Conservation (phyloP, 108 stramenopile genomes). For the Skeletonema grethae region DNA sequence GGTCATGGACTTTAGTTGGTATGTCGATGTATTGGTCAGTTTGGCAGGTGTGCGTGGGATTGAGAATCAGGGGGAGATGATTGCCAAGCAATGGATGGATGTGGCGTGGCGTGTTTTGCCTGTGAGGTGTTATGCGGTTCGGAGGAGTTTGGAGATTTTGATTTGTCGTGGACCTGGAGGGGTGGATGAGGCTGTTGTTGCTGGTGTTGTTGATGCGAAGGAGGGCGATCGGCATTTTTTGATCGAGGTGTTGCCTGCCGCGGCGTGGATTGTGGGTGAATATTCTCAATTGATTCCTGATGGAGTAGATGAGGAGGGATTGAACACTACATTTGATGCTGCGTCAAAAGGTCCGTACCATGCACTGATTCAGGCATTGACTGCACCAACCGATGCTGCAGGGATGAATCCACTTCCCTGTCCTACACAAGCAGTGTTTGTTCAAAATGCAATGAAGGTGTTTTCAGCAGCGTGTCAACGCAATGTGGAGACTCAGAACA, state of each 20-base stretch:
- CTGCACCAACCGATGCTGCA: conserved; percentile 54
- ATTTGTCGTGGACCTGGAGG: conserved; percentile 47
- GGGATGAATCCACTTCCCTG: conserved; percentile 52
- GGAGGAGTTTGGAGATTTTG: conserved; percentile 74
- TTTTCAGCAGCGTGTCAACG: conserved; percentile 74
- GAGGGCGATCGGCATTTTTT: conserved; percentile 48
- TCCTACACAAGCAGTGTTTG: conserved; percentile 79
- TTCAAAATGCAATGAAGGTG: conserved; percentile 91
- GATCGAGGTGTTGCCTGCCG: conserved; percentile 83
- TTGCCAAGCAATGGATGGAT: conserved; percentile 92
- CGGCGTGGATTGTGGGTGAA: conserved; percentile 97
- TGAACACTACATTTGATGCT: conserved; percentile 48
- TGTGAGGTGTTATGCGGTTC: conserved; percentile 91
- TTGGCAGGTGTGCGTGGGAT: conserved; percentile 88
- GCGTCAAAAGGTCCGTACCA: conserved; percentile 60
- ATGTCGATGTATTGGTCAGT: conserved; percentile 86
- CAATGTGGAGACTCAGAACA: conserved; percentile 43
- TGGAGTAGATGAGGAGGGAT: conserved; percentile 60
- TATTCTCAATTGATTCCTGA: conserved; percentile 82
- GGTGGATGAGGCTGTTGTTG: conserved; percentile 16
- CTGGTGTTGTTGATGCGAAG: conserved; percentile 23
- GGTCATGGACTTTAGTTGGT: conserved; percentile 94
- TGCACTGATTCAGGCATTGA: conserved; percentile 69
- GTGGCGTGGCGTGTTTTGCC: conserved; percentile 94
- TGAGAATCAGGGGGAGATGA: conserved; percentile 69